Percentiles rank a stretch among this genome's conserved stretches.
These are phyloP conservation scores for Theileria parva DNA, from an alignment of 169 alveolate species.

Conservation along the genomic window DNA sequence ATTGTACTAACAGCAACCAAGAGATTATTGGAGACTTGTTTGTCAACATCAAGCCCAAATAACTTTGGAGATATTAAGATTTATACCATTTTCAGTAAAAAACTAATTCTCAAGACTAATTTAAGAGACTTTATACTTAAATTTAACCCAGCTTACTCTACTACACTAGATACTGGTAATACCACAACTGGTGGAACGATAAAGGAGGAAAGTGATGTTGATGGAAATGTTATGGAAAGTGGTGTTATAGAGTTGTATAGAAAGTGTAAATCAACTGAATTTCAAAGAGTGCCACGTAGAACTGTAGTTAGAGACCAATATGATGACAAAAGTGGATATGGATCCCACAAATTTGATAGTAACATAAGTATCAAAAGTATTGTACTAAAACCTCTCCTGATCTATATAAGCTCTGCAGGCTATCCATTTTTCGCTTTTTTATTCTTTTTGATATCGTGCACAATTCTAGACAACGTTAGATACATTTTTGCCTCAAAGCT, in stretches of 20 bases:
- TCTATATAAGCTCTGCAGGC: background rate
- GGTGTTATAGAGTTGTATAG: background rate
- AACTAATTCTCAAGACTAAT: background rate
- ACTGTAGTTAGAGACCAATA: background rate
- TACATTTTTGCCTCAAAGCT: conserved; percentile 21
- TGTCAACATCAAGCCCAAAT: conserved; percentile 4
- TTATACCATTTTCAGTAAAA: background rate
- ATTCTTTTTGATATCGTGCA: background rate
- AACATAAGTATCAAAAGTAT: background rate
- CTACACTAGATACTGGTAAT: background rate
- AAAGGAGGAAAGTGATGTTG: background rate
- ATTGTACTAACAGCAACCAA: conserved; percentile 30
- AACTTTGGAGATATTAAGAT: background rate
- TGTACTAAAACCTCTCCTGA: background rate
- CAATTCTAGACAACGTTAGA: conserved; percentile 17
- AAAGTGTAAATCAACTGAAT: background rate
- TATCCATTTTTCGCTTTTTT: background rate
- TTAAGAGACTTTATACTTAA: background rate
- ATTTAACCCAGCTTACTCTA: background rate
- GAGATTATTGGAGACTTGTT: conserved; percentile 8
- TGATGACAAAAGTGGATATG: background rate
- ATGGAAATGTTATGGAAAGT: conserved; percentile 1
- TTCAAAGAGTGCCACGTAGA: background rate
- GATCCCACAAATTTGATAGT: background rate
- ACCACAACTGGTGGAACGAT: background rate